Evolutionary conservation across 2,329 filamentous ascomycete genomes (phyloP).

Genomic region (Hymenoscyphus albidus): DNA sequence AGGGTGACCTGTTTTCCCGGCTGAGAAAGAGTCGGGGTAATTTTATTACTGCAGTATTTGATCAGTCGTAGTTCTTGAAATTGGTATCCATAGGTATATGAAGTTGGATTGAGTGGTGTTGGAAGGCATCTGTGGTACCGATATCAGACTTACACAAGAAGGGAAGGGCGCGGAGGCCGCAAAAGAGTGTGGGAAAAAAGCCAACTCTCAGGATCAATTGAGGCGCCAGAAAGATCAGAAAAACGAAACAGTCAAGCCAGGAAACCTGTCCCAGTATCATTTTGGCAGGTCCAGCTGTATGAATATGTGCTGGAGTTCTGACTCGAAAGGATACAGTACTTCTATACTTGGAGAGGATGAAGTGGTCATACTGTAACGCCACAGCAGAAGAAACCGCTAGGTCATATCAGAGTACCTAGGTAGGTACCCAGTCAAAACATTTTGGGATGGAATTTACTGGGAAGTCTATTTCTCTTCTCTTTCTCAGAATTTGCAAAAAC

Average conservation of each 20-base stretch:
- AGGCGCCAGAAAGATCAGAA: slow-evolving; percentile 65
- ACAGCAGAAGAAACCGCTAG: not conserved
- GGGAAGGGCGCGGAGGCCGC: slow-evolving; percentile 60
- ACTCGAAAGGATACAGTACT: not conserved
- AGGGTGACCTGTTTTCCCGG: slow-evolving; percentile 49
- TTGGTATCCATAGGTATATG: not conserved
- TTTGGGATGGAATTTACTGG: no score
- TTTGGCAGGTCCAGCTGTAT: not conserved
- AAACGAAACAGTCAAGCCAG: slow-evolving; percentile 71
- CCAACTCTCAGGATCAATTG: slow-evolving; percentile 69
- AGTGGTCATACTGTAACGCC: not conserved
- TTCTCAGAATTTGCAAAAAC: no score
- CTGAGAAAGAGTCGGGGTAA: slow-evolving; percentile 56
- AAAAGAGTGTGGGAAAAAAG: slow-evolving; percentile 52
- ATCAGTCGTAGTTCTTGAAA: not conserved
- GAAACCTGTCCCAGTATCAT: slow-evolving; percentile 76
- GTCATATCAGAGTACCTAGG: not conserved
- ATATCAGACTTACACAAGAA: slow-evolving; percentile 57
- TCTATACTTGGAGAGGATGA: not conserved
- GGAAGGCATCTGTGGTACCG: not conserved
- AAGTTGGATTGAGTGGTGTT: not conserved
- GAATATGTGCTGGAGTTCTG: not conserved
- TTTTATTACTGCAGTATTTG: slow-evolving; percentile 45
- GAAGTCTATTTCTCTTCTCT: no score
- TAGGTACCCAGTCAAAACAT: no score